Conservation (phyloP, 306 rosid species). For the Cicer cuneatum region DNA sequence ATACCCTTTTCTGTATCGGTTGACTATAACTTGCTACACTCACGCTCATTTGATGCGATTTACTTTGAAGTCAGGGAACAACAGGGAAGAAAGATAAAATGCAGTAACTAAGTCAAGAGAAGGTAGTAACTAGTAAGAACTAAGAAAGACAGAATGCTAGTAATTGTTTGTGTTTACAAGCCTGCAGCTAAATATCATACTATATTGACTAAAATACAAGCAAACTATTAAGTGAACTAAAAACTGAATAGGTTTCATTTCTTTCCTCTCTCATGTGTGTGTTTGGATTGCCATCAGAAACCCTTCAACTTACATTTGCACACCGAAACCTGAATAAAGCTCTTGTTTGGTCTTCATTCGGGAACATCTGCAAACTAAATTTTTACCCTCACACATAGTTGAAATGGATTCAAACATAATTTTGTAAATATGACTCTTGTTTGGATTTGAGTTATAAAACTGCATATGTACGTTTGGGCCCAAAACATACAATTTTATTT, state of each 20-base stretch:
- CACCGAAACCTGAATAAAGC: background rate
- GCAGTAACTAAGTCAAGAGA: background rate
- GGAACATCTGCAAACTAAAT: background rate
- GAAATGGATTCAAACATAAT: background rate
- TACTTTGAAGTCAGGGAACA: background rate
- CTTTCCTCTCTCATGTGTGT: background rate
- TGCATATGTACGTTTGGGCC: slow-evolving; percentile 3
- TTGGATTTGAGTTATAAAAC: slow-evolving; percentile 12
- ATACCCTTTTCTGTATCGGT: background rate
- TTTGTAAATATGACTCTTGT: background rate
- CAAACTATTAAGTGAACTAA: background rate
- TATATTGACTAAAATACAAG: slow-evolving; percentile 11
- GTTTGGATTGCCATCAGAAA: background rate
- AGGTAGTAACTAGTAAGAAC: background rate
- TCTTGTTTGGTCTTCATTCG: background rate
- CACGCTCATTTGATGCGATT: background rate
- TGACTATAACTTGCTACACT: background rate
- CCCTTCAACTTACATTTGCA: background rate
- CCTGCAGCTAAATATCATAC: slow-evolving; percentile 3
- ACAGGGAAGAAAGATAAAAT: slow-evolving; percentile 1
- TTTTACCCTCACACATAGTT: background rate
- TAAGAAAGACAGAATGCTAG: slow-evolving; percentile 10
- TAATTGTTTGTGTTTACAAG: slow-evolving; percentile 1
- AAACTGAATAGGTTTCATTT: slow-evolving; percentile 2
- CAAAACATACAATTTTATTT: slow-evolving; percentile 29